Evolutionary conservation across 352 stramenopile genomes (phyloP), one percentile per base, ranked within the genome.

Genomic region (Blastocystis sp.): DNA sequence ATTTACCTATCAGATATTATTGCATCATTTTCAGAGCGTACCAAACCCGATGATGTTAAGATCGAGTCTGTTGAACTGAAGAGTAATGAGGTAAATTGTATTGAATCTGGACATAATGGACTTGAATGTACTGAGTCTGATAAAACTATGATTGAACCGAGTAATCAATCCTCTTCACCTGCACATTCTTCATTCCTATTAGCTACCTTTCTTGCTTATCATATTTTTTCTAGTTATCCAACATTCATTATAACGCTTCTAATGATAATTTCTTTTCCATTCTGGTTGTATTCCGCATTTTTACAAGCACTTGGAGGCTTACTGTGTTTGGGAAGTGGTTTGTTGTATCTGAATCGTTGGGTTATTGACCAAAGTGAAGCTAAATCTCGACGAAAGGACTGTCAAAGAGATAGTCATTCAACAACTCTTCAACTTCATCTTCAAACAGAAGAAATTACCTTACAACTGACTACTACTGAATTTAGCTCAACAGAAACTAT

Each of bases 281-380:
- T 76, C n/a, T 76, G 64, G 17, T 27, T 76, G 13, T 76, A 54
- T 44, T 76, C 30, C 9, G 35, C 64, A 5, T 24, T 76, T 33
- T 37, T 48, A 37, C 64, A 76, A 51, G 33, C 64, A 4, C 1
- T 76, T 24, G 64, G 64, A 3, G 35, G 30, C 4, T 7, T 76
- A 4, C 64, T 76, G 17, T 48, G 35, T 48, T 7, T 76, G 19
- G 33, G 64, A 37, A 76, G 64, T 44, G 7, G 13, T 37, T 44
- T 76, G 17, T 33, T 76, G 35, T 76, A 54, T 48, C 35, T 76
- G 30, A 76, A 76, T 44, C 64, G 64, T 24, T 76, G 24, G 35
- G 9, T 76, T 22, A 44, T 76, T 2, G 64, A 76, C 33, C 27
- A 37, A n/a, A 44, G 19, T 15, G 64, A 44, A n/a, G 64, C 64